These are phyloP conservation scores for Xylariaceae sp. DNA, from an alignment of 2,329 filamentous ascomycete genomes.

Conservation along the genomic window DNA sequence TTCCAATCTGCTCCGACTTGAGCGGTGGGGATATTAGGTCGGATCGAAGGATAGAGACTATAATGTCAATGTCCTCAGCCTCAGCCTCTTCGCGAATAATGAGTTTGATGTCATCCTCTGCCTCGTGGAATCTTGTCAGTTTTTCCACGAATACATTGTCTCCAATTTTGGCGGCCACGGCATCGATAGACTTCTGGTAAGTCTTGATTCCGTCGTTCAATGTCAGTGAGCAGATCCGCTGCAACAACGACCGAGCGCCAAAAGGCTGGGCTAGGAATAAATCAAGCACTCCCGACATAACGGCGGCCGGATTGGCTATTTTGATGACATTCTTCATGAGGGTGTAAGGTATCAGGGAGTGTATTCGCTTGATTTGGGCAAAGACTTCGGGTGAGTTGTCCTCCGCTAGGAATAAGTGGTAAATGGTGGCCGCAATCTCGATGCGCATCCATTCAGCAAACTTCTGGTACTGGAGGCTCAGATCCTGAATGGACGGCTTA, in stretches of 20 bases:
- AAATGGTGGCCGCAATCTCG: slow-evolving; percentile 92
- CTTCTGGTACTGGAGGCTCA: slow-evolving; percentile 94
- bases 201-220: slow-evolving; percentile 83
- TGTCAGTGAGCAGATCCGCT: slow-evolving; percentile 89
- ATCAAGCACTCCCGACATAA: slow-evolving; percentile 94
- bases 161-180: slow-evolving; percentile 69
- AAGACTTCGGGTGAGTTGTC: slow-evolving; percentile 97
- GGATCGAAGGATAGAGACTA: slow-evolving; percentile 78
- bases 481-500: slow-evolving; percentile 78
- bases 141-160: slow-evolving; percentile 75
- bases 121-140: slow-evolving; percentile 70
- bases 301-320: slow-evolving; percentile 90
- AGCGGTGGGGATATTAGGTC: slow-evolving; percentile 69
- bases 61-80: slow-evolving; percentile 70
- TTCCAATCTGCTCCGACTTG: slow-evolving; percentile 67
- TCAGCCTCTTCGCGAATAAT: slow-evolving; percentile 68
- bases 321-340: slow-evolving; percentile 95
- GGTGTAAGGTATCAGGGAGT: slow-evolving; percentile 88
- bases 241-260: slow-evolving; percentile 80
- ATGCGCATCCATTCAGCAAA: slow-evolving; percentile 98
- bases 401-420: slow-evolving; percentile 94
- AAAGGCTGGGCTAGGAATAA: slow-evolving; percentile 95
- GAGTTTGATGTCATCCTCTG: slow-evolving; percentile 68
- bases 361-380: slow-evolving; percentile 87
- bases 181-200: slow-evolving; percentile 82